Percentiles rank a stretch among this genome's conserved stretches.
phyloP scores from a whole-genome alignment of 345 rosid species.

The Hibiscus mutabilis region DNA sequence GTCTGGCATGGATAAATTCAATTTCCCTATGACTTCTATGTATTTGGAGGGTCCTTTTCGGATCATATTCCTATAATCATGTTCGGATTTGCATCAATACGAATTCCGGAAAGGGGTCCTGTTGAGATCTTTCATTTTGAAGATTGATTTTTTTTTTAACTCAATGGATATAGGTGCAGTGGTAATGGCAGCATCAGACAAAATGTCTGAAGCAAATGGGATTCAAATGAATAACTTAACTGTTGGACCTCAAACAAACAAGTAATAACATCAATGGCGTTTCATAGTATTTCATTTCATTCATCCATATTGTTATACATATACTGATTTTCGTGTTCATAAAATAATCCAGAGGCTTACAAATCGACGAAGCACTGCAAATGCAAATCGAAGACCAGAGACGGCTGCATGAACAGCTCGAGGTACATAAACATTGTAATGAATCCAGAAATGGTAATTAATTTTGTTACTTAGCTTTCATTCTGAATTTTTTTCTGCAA shows the following conservation, averaged over 20 bases:
- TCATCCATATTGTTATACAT: background rate
- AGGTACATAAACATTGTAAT: constrained; percentile 38
- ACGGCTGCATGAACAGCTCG: constrained; percentile 90
- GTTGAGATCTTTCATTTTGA: no score
- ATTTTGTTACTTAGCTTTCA: background rate
- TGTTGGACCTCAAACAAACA: constrained; percentile 55
- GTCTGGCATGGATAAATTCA: background rate
- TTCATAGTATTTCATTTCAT: background rate
- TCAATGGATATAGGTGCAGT: constrained; percentile 34
- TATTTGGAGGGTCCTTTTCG: no score
- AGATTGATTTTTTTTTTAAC: background rate
- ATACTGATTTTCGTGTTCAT: background rate
- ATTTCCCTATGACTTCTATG: no score
- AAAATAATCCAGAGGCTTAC: constrained; percentile 26
- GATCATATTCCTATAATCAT: no score
- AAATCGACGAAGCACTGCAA: constrained; percentile 69
- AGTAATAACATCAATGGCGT: background rate
- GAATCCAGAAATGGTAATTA: background rate
- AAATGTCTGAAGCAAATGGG: constrained; percentile 47
- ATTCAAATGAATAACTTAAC: constrained; percentile 48
- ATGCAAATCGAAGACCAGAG: constrained; percentile 94
- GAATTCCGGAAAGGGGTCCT: no score
- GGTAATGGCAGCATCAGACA: constrained; percentile 40
- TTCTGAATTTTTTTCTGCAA: constrained; percentile 5
- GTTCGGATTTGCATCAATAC: no score